A percentile compares a stretch with the other conserved stretches of the same genome.
These are phyloP conservation scores for Ulvella scutata DNA, from an alignment of 139 green algal species.

Conservation along the genomic window DNA sequence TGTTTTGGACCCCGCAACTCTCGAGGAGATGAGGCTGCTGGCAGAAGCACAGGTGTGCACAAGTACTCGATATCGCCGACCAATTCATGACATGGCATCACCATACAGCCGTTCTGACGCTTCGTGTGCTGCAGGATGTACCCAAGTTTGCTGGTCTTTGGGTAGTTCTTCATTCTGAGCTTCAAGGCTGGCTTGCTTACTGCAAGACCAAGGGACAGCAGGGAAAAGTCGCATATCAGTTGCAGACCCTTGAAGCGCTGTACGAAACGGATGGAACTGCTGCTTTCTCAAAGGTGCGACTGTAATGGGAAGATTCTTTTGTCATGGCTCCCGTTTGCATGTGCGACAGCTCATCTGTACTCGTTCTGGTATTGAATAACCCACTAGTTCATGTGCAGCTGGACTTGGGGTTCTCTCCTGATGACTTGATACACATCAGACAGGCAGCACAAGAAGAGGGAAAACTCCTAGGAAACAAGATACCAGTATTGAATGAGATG, in stretches of 20 bases:
- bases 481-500: not conserved
- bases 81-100: no score
- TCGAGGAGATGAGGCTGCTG: not conserved
- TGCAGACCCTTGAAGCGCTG: not conserved
- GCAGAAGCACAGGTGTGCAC: not conserved
- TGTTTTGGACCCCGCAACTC: not conserved
- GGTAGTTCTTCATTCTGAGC: not conserved
- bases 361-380: no score
- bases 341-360: not conserved
- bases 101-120: no score
- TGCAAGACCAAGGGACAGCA: not conserved
- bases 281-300: not conserved
- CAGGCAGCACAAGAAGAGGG: not conserved
- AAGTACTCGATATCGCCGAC: no score
- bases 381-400: not conserved
- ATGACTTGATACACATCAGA: not conserved
- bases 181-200: not conserved
- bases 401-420: not conserved
- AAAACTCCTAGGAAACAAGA: not conserved
- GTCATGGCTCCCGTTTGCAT: not conserved
- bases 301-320: not conserved
- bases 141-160: not conserved
- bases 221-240: not conserved
- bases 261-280: constrained; percentile 1
- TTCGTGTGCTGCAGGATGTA: not conserved